A percentile compares a stretch with the other conserved stretches of the same genome.
Conservation (phyloP, 306 rosid species). For the Rosa chinensis region DNA sequence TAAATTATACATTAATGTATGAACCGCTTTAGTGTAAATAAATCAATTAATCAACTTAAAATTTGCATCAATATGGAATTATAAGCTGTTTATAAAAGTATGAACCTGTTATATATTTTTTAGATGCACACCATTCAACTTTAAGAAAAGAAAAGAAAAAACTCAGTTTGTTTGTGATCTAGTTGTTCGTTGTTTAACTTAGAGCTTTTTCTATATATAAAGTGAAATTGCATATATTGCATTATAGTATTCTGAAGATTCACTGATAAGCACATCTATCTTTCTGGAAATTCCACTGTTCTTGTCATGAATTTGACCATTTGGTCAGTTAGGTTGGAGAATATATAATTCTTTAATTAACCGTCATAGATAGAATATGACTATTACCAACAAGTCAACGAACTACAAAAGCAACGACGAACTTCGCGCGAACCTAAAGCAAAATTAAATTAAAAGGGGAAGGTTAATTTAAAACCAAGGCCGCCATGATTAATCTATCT, state of each 20-base stretch:
- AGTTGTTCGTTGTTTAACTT: background rate
- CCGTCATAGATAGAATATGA: background rate
- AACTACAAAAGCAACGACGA: background rate
- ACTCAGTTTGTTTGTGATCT: background rate
- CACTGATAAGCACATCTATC: background rate
- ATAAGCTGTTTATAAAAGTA: background rate
- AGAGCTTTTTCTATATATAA: background rate
- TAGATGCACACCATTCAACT: background rate
- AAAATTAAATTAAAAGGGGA: background rate
- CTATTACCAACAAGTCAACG: background rate
- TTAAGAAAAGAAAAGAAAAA: background rate
- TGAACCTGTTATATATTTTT: background rate
- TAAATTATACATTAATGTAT: background rate
- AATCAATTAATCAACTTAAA: too few relatives aligned
- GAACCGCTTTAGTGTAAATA: too few relatives aligned
- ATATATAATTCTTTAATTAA: background rate
- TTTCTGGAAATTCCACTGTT: background rate
- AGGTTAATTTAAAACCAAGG: background rate
- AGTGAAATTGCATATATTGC: background rate
- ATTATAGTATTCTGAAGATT: background rate
- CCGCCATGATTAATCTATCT: background rate
- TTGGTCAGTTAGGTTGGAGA: background rate
- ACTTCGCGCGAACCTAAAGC: background rate
- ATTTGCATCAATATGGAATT: background rate
- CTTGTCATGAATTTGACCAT: constrained; percentile 12